These are phyloP conservation scores for Boletus vermiculosoides DNA, from an alignment of 768 basidiomycete species.

Conservation along the genomic window DNA sequence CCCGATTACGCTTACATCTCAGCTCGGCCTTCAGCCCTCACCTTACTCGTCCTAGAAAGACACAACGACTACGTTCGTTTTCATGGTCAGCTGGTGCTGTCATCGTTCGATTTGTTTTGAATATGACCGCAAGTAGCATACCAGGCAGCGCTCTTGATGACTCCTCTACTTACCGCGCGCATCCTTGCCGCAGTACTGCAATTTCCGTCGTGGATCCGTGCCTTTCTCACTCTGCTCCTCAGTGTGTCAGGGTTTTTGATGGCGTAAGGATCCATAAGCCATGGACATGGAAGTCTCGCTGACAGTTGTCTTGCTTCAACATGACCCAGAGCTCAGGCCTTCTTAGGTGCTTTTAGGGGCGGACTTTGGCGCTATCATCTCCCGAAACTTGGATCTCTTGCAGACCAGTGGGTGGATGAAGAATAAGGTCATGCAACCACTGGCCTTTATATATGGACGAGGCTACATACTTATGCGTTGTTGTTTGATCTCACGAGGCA, in stretches of 20 bases:
- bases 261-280: constrained; percentile 45
- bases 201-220: constrained; percentile 52
- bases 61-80: constrained; percentile 76
- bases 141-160: constrained; percentile 71
- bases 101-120: constrained; percentile 5
- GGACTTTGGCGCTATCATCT: constrained; percentile 56
- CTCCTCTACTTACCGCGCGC: constrained; percentile 56
- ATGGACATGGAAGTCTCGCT: background rate
- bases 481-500: constrained; percentile 2
- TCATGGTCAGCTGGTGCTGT: constrained; percentile 51
- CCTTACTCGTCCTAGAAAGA: constrained; percentile 70
- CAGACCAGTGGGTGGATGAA: constrained; percentile 67
- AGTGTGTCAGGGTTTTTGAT: constrained; percentile 46
- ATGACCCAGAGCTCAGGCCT: constrained; percentile 35
- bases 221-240: constrained; percentile 47
- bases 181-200: constrained; percentile 54
- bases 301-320: constrained; percentile 11
- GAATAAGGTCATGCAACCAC: constrained; percentile 39
- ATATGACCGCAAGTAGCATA: constrained; percentile 51
- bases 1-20: background rate
- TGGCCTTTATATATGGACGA: background rate
- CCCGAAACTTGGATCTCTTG: constrained; percentile 62
- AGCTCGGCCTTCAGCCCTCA: constrained; percentile 44
- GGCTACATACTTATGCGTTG: background rate
- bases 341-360: constrained; percentile 49